Base-by-base conservation (phyloP, 1,284 basidiomycete genomes). In the Puccinia triticina region DNA sequence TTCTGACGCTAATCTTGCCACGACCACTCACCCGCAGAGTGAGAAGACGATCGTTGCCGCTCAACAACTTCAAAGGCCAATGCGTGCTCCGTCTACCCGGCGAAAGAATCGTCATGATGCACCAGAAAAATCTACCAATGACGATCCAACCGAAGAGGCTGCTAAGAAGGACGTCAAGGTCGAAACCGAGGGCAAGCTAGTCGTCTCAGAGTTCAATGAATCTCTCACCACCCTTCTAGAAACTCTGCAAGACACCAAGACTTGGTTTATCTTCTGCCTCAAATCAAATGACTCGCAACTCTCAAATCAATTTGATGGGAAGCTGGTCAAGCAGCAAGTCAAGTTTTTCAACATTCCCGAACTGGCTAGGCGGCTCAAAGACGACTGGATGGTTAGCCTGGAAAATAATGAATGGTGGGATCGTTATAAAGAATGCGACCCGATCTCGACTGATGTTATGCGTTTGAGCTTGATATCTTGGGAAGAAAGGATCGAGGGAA, bases 241-340 rank as follows among this genome's bases (percentile, higher is more conserved):
- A 84, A 96, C 94, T 0, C 89, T 98, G 29, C 92, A 93, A 81
- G 95, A 97, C 84, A 93, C 94, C 18, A 94, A 97, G 88, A 89
- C 92, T 0, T 98, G 96, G 96, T 93, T 92, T 85, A 90, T 97
- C 7, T 93, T 97, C 87, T 97, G 94, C 86, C 87, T 98, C 84
- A 95, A 94, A 85, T 95, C 95, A 14, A 98, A 98, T 86, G 95
- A 98, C 88, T 93, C 93, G 26, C 95, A 97, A 87, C 88, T 98
- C 26, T 94, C 95, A 43, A 94, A 95, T 86, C 95, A 98, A 87
- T 89, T 97, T 81, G 96, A 99, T 88, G 93, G 94, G 2, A 90
- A 94, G 50, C 92, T 92, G 43, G 92, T 98, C 83, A 97, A 96
- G 87, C 93, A 93, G 0, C 96, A 98, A 88, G 92, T 98, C 77